A percentile compares a stretch with the other conserved stretches of the same genome.
Conservation (phyloP, 257 asterid species). For the Dorcoceras hygrometricum region DNA sequence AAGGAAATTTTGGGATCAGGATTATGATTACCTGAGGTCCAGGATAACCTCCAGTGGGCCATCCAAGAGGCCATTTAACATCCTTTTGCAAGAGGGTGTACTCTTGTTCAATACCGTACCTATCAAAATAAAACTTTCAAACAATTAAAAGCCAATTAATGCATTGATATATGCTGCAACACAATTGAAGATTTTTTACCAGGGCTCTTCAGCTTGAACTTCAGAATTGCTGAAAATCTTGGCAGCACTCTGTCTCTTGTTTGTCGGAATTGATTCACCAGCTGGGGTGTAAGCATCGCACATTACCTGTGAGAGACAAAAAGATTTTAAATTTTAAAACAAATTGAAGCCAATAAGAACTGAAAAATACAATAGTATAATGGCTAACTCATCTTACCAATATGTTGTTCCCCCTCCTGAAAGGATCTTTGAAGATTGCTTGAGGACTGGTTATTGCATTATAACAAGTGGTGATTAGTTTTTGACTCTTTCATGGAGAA, state of each 20-base stretch:
- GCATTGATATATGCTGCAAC: neutral
- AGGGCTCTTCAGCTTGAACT: constrained; percentile 24
- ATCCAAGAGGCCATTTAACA: constrained; percentile 22
- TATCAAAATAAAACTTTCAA: too few species aligned
- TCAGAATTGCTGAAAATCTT: constrained; percentile 25
- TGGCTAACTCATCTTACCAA: constrained; percentile 58
- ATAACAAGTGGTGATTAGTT: constrained; percentile 6
- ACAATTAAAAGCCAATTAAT: neutral
- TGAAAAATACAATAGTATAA: neutral
- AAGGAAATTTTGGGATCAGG: neutral
- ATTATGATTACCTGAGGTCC: constrained; percentile 22
- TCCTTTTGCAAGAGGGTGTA: constrained; percentile 21
- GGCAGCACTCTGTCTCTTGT: constrained; percentile 20
- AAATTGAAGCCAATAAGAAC: neutral
- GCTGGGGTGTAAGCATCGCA: constrained; percentile 26
- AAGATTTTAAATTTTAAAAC: neutral
- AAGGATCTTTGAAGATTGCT: constrained; percentile 89
- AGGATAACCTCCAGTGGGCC: constrained; percentile 28
- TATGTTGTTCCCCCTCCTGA: constrained; percentile 79
- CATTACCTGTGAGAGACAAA: constrained; percentile 3
- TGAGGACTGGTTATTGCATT: constrained; percentile 63
- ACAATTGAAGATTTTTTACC: constrained; percentile 4
- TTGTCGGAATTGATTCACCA: constrained; percentile 33
- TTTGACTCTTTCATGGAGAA: neutral
- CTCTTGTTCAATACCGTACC: constrained; percentile 30